These are phyloP conservation scores for Termitomyces titanicus DNA, from an alignment of 768 basidiomycete genomes.

Conservation along the genomic window DNA sequence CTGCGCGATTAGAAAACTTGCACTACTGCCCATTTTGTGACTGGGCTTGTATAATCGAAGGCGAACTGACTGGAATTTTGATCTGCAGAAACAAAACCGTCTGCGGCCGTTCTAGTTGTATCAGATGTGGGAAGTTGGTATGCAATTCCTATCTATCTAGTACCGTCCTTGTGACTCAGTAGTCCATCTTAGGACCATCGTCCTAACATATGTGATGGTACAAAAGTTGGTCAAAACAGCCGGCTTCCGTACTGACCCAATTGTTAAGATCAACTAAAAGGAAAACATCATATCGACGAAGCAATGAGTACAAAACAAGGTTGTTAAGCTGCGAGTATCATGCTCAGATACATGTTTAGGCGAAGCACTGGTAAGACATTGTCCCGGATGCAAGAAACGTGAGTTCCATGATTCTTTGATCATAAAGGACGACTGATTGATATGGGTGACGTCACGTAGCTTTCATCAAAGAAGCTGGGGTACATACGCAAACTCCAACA, in stretches of 20 bases:
- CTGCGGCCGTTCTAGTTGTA: conserved; percentile 75
- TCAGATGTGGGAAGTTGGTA: conserved; percentile 72
- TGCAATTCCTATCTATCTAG: conserved; percentile 15
- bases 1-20: conserved; percentile 73
- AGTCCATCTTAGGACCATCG: conserved; percentile 58
- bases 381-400: conserved; percentile 86
- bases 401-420: conserved; percentile 1
- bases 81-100: conserved; percentile 55
- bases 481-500: conserved; percentile 34
- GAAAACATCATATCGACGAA: conserved; percentile 79
- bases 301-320: conserved; percentile 58
- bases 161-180: neutral
- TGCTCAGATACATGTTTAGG: conserved; percentile 34
- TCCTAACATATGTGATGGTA: conserved; percentile 77
- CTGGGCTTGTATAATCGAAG: conserved; percentile 74
- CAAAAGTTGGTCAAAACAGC: neutral
- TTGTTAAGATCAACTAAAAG: conserved; percentile 29
- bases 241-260: neutral
- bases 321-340: neutral
- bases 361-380: conserved; percentile 79
- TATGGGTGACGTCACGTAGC: conserved; percentile 32
- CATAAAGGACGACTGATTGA: neutral
- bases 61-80: conserved; percentile 58
- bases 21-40: conserved; percentile 93
- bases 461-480: conserved; percentile 78